Conservation (phyloP, 2,329 filamentous ascomycete genomes). For the Fusarium sp. region DNA sequence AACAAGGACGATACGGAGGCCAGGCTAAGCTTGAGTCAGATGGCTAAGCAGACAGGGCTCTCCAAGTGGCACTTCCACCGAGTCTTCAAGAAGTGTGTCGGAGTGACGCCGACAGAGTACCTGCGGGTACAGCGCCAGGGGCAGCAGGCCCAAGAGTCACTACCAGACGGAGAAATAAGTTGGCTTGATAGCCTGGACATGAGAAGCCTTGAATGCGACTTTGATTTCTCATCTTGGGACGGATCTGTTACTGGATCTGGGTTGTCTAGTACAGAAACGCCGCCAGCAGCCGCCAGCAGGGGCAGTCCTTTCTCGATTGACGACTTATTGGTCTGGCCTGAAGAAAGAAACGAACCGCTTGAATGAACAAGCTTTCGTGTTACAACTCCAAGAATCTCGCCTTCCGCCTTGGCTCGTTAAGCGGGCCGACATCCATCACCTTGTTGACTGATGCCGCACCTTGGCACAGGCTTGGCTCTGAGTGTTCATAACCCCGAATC, state of each 20-base stretch:
- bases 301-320: conserved; percentile 39
- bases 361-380: not conserved
- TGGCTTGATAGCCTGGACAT: conserved; percentile 28
- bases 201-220: conserved; percentile 7
- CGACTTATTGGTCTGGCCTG: conserved; percentile 40
- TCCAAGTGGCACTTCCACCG: conserved; percentile 71
- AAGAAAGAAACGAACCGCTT: not conserved
- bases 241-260: conserved; percentile 14
- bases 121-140: conserved; percentile 37
- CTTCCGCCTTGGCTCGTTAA: not conserved
- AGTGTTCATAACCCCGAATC: not conserved
- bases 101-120: conserved; percentile 58
- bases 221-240: conserved; percentile 36
- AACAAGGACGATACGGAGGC: conserved; percentile 20
- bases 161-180: conserved; percentile 5
- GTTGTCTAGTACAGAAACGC: conserved; percentile 16
- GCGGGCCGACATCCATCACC: not conserved
- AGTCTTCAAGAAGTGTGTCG: conserved; percentile 67
- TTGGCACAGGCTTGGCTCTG: not conserved
- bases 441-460: not conserved
- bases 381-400: not conserved
- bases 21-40: conserved; percentile 54
- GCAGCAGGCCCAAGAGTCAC: not conserved
- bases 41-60: conserved; percentile 64
- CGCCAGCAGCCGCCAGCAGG: conserved; percentile 14